Base-by-base conservation (phyloP, 768 basidiomycete species). In the Imleria badia region DNA sequence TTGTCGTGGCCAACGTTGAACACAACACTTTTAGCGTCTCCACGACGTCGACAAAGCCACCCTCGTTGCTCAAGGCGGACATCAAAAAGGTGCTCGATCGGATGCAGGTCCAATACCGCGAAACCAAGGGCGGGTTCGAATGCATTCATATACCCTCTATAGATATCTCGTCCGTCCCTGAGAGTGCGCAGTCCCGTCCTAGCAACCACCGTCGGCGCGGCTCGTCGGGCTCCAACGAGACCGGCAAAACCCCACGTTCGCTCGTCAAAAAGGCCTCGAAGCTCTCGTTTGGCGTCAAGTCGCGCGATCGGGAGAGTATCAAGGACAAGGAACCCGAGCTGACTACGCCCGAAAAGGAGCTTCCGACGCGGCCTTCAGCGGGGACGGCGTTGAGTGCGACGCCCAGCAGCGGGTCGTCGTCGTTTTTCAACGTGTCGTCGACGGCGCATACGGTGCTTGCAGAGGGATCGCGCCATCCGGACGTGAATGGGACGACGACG, bases 81-180 rank as follows among this genome's bases (percentile, higher is more conserved):
- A 87, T 99, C 59, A 79, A 81, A 45, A 81, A 83, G 13, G 95
- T 97, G 2, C 80, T 98, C 36, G 91, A 95, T 64, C 83, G 95
- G 44, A 93, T 98, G 85, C 94, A 95, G 59, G 89, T 99, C 31
- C 92, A 94, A 70, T 94, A 97, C 68, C 83, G 93, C 38, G 90
- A 94, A 69, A 93, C 83, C 61, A 91, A 87, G 73, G 78, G 84
- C 53, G 97, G 96, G 3, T 98, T 93, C 69, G 96, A 99, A 70
- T 99, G 97, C 74, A 90, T 96, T 22, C 94, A 99, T 69, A 72
- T 91, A 30, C 96, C 96, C 0, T 94, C 92, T 29, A 98, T 98
- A 70, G 94, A 97, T 66, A 73, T 98, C 11, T 79, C 88, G 5
- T 88, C 91, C 14, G 78, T 96, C 13, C 80, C 83, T 11, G 69